Conservation (phyloP, 2,329 filamentous ascomycete genomes). For the Paraconiothyrium brasiliense region DNA sequence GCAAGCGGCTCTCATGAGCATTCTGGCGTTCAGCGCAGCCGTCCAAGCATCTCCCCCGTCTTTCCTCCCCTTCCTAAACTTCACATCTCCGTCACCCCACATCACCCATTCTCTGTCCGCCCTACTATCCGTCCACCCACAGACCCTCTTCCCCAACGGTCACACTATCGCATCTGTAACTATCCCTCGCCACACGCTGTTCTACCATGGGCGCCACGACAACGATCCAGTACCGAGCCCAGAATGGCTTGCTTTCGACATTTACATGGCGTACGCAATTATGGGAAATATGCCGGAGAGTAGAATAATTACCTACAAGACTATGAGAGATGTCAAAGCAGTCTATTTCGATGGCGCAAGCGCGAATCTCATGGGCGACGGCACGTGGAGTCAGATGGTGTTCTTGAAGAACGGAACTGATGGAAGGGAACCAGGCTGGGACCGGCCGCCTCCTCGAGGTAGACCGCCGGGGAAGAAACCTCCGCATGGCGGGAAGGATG, state of each 20-base stretch:
- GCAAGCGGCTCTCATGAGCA: neutral
- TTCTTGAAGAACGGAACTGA: constrained; percentile 55
- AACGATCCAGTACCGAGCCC: constrained; percentile 55
- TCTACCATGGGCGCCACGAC: constrained; percentile 61
- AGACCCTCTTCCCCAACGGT: constrained; percentile 62
- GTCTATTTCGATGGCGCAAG: constrained; percentile 64
- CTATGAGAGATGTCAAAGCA: constrained; percentile 53
- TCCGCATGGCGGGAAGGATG: constrained; percentile 10
- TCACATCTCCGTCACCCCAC: constrained; percentile 57
- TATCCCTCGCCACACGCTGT: constrained; percentile 57
- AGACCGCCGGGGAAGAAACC: neutral
- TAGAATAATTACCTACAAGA: constrained; percentile 61
- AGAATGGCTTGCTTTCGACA: constrained; percentile 64
- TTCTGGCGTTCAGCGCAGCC: constrained; percentile 4
- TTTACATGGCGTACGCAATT: constrained; percentile 65
- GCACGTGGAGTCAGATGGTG: constrained; percentile 61
- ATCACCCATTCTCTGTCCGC: constrained; percentile 60
- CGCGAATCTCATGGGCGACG: constrained; percentile 58
- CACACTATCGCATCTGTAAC: constrained; percentile 59
- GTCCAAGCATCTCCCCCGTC: neutral
- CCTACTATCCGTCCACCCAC: constrained; percentile 61
- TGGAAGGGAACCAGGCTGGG: constrained; percentile 46
- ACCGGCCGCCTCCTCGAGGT: neutral
- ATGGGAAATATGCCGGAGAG: constrained; percentile 57
- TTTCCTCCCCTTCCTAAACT: constrained; percentile 51